Percentiles rank a stretch among this genome's conserved stretches.
phyloP scores from a whole-genome alignment of 306 rosid species.

The Prunus salicina region DNA sequence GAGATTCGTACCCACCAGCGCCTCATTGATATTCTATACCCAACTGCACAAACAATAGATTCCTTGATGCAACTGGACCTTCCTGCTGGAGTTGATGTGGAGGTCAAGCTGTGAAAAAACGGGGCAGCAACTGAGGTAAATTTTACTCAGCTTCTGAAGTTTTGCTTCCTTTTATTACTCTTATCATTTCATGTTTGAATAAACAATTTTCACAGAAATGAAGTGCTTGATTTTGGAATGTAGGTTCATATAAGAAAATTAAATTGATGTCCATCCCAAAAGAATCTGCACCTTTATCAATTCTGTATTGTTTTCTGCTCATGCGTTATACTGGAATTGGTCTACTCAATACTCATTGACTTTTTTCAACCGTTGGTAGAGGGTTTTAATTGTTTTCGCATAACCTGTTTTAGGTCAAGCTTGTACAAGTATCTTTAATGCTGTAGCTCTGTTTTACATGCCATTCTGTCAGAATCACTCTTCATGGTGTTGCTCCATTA shows the following conservation, averaged over 20 bases:
- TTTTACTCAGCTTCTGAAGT: not conserved
- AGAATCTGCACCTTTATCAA: not conserved
- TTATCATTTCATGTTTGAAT: not conserved
- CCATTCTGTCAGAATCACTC: not conserved
- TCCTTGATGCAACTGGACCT: constrained; percentile 92
- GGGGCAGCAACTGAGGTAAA: constrained; percentile 26
- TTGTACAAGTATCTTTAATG: not conserved
- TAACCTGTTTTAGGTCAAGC: not conserved
- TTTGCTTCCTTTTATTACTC: not conserved
- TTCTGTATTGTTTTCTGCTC: not conserved
- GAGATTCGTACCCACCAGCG: constrained; percentile 98
- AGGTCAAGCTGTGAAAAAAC: constrained; percentile 78
- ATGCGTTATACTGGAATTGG: not conserved
- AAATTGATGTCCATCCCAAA: not conserved
- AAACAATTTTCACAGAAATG: not conserved
- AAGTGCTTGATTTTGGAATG: constrained; percentile 1
- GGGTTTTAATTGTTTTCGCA: not conserved
- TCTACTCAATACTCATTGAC: not conserved
- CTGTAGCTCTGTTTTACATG: not conserved
- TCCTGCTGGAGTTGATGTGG: constrained; percentile 98
- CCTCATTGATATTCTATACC: constrained; percentile 85
- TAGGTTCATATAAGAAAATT: not conserved
- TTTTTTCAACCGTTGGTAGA: not conserved
- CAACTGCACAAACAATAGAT: constrained; percentile 96
- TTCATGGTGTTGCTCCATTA: not conserved